A percentile compares a stretch with the other conserved stretches of the same genome.
These are phyloP conservation scores for Panicum virgatum DNA, from an alignment of 202 grass and related monocot genomes.

Conservation along the genomic window DNA sequence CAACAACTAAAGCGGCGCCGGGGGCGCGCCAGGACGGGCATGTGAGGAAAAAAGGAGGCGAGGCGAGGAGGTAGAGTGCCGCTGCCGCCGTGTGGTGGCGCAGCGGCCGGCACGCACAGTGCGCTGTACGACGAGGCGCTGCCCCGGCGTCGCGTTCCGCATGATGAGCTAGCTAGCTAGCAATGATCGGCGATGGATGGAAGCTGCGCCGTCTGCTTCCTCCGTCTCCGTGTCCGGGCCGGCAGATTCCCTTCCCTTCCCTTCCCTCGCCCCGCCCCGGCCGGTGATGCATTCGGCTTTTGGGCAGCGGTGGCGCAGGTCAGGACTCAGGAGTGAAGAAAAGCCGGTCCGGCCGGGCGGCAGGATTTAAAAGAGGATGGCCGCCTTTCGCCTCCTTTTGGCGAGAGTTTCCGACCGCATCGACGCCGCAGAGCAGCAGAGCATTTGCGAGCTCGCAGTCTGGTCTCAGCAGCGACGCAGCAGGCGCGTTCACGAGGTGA, in stretches of 20 bases:
- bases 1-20: slow-evolving; percentile 23
- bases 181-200: not conserved
- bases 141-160: not conserved
- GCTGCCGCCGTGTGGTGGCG: no score
- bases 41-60: not conserved
- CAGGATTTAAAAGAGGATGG: not conserved
- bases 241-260: slow-evolving; percentile 2
- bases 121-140: not conserved
- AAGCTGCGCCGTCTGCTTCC: slow-evolving; percentile 17
- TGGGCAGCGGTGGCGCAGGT: not conserved
- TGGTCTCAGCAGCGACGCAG: not conserved
- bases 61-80: no score
- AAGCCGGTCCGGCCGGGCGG: no score
- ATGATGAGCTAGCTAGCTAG: not conserved
- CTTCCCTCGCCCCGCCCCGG: not conserved
- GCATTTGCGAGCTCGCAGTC: not conserved
- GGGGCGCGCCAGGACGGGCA: not conserved
- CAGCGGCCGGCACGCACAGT: not conserved
- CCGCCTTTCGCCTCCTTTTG: not conserved
- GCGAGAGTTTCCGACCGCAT: not conserved
- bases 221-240: slow-evolving; percentile 14
- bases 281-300: not conserved
- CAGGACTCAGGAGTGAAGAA: not conserved
- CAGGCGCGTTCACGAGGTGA: not conserved
- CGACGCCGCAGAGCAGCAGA: no score